Base-by-base conservation (phyloP, 495 filamentous ascomycete genomes). In the Hyaloscypha finlandica region DNA sequence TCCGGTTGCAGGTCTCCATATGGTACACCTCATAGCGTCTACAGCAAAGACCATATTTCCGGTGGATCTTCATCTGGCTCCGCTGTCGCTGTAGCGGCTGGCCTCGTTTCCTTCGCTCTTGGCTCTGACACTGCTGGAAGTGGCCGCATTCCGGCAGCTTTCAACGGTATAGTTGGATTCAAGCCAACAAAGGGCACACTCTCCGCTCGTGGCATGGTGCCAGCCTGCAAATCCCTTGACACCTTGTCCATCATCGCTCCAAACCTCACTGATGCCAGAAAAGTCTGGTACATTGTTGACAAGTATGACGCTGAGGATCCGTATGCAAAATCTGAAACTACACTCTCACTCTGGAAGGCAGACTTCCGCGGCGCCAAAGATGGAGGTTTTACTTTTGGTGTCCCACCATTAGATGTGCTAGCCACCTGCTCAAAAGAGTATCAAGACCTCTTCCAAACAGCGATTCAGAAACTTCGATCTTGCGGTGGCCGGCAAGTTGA, bases 91-190 rank as follows among this genome's bases (percentile, higher is more conserved):
- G 86, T 88, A 12, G 85, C 80, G 51, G 83, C 84, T 12, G 74
- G 77, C 2, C 80, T 89, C 2, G 84, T 86, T 30, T 83, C 85
- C 0, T 89, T 91, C 67, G 81, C 86, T 5, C 75, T 91, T 6
- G 86, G 80, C 4, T 89, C 88, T 0, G 88, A 90, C 68, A 90
- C 88, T 6, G 88, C 88, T n/a, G 88, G 88, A 2, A 86, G 83
- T 20, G 85, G 85, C 1, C 79, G 88, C 16, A 80, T 90, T 0
- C 88, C 88, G 0, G 83, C 88, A 1, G 84, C 80, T 0, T 85
- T 89, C 73, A 90, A 89, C 72, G 86, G 85, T 48, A 79, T 91
- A 31, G 81, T 88, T 8, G 88, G 88, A 19, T 88, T 85, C 76
- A 91, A 91, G 67, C 88, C 88, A 1, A 91, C 88, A 2, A 84